These are phyloP conservation scores for Evernia prunastri DNA, from an alignment of 495 filamentous ascomycete genomes.

Conservation along the genomic window DNA sequence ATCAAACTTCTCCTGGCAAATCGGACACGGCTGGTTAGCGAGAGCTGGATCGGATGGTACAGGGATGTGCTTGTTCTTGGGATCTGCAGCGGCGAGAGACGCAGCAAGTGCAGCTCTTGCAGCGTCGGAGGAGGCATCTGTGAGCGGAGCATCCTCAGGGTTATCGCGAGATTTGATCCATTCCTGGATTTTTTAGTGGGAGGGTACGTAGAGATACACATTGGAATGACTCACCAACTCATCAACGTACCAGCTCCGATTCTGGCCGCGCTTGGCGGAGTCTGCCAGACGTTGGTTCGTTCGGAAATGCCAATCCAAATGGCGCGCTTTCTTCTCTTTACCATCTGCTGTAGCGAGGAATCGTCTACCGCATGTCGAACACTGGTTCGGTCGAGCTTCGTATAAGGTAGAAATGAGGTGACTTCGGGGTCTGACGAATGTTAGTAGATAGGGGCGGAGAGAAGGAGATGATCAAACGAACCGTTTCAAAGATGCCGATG, in stretches of 20 bases:
- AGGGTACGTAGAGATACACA: conserved; percentile 21
- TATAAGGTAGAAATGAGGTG: conserved; percentile 67
- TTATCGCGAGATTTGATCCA: conserved; percentile 81
- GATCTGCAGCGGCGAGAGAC: conserved; percentile 45
- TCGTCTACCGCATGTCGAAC: conserved; percentile 82
- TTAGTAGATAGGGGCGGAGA: conserved; percentile 27
- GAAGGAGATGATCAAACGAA: conserved; percentile 39
- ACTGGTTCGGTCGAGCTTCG: conserved; percentile 73
- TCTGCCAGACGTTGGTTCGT: conserved; percentile 87
- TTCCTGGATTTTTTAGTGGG: conserved; percentile 46
- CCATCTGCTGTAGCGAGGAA: conserved; percentile 73
- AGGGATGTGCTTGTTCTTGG: conserved; percentile 66
- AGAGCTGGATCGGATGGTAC: conserved; percentile 71
- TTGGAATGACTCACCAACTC: conserved; percentile 60
- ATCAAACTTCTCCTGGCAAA: conserved; percentile 93
- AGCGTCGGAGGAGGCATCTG: conserved; percentile 36
- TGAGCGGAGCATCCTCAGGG: conserved; percentile 51
- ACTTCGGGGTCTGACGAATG: conserved; percentile 57
- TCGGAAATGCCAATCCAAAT: conserved; percentile 96
- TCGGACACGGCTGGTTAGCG: conserved; percentile 70
- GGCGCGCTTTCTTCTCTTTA: conserved; percentile 76
- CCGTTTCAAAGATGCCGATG: conserved; percentile 71
- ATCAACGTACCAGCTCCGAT: conserved; percentile 88
- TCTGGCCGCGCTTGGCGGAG: conserved; percentile 70
- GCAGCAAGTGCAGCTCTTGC: conserved; percentile 33